Conservation (phyloP, 352 stramenopile species). For the Phytophthora fragariaefolia region DNA sequence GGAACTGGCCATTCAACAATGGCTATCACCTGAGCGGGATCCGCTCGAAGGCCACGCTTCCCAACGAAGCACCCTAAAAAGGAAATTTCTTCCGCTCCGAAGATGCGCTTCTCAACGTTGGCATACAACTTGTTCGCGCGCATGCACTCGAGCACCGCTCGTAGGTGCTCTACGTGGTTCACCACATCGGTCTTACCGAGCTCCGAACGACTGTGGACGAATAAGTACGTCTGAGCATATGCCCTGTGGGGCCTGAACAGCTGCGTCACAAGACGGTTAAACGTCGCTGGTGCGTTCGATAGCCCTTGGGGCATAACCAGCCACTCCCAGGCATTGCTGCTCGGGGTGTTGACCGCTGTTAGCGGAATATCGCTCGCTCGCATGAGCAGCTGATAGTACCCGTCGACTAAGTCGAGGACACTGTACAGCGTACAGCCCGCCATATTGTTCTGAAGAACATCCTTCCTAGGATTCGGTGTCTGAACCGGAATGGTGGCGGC, state of each 20-base stretch:
- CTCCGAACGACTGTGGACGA: not conserved
- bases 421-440: no score
- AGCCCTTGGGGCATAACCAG: slow-evolving; percentile 36
- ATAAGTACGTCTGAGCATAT: not conserved
- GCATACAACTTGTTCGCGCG: no score
- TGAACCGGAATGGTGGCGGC: no score
- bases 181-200: not conserved
- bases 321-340: slow-evolving; percentile 23
- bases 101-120: no score
- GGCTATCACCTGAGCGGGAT: no score
- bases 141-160: not conserved
- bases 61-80: no score
- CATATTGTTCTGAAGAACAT: not conserved
- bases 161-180: not conserved
- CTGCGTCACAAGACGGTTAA: slow-evolving; percentile 41
- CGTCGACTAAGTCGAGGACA: no score
- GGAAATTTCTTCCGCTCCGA: no score
- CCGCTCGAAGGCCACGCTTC: no score
- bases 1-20: no score
- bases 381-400: no score
- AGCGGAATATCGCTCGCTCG: slow-evolving; percentile 21
- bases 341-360: slow-evolving; percentile 26
- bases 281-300: slow-evolving; percentile 39
- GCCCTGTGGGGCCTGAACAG: slow-evolving; percentile 9
- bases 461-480: no score